Evolutionary conservation across 306 rosid species (phyloP).

Genomic region (Biancaea sappan): DNA sequence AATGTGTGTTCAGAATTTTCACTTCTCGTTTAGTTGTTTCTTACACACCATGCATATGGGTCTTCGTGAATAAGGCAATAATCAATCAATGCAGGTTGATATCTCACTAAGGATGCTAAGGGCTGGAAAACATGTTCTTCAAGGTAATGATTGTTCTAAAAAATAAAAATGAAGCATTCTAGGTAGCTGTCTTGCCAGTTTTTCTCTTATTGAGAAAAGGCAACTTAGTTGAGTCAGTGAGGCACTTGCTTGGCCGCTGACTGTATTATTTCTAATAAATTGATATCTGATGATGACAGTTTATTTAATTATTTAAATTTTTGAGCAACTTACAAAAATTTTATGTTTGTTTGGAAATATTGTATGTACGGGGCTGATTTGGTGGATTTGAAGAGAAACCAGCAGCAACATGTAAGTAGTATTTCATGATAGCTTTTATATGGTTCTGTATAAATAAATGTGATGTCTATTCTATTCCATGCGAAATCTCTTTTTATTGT

Average conservation of each 20-base stretch:
- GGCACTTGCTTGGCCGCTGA: slow-evolving; percentile 5
- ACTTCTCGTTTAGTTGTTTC: neutral
- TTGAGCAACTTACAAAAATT: slow-evolving; percentile 39
- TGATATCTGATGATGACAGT: slow-evolving; percentile 13
- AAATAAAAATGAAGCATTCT: neutral
- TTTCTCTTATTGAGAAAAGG: neutral
- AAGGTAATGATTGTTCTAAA: slow-evolving; percentile 55
- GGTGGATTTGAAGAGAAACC: slow-evolving; percentile 86
- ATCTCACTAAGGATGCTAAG: slow-evolving; percentile 69
- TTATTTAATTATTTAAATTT: neutral
- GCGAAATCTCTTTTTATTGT: neutral
- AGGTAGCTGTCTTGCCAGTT: slow-evolving; percentile 21
- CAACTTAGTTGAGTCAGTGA: neutral
- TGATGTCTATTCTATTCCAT: slow-evolving; percentile 12
- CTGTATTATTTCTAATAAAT: neutral
- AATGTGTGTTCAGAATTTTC: neutral
- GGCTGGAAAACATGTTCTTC: slow-evolving; percentile 95
- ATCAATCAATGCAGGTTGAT: slow-evolving; percentile 62
- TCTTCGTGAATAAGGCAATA: too few species aligned
- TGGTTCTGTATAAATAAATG: neutral
- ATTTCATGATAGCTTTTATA: slow-evolving; percentile 15
- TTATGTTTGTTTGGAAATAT: slow-evolving; percentile 35
- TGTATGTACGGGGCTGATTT: slow-evolving; percentile 45
- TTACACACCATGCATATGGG: too few species aligned
- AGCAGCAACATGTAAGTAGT: slow-evolving; percentile 82